Conservation (phyloP, 352 stramenopile genomes). For the Phytophthora fragariaefolia region DNA sequence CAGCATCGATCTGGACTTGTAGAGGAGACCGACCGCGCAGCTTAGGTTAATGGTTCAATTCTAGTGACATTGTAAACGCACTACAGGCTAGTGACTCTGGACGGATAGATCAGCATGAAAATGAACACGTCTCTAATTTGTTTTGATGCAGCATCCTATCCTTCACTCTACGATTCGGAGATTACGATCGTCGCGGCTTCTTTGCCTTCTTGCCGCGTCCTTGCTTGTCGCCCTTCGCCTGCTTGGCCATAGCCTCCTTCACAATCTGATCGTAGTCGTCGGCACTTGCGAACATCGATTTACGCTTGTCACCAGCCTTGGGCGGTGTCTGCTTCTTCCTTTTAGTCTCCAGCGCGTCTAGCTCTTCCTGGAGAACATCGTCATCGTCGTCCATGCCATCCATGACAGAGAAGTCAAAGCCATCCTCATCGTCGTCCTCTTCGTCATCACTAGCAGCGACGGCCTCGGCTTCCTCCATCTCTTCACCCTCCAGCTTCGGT, state of each 20-base stretch:
- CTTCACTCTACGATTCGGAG: conserved; percentile 19
- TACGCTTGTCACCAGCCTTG: conserved; percentile 58
- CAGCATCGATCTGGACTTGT: conserved; percentile 34
- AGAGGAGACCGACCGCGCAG: neutral
- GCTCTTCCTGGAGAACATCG: conserved; percentile 47
- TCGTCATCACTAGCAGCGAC: conserved; percentile 43
- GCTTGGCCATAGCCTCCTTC: conserved; percentile 65
- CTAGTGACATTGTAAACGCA: conserved; percentile 10
- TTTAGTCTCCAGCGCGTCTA: conserved; percentile 45
- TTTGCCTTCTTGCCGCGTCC: conserved; percentile 43
- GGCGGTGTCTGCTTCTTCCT: conserved; percentile 65
- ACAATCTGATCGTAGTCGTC: conserved; percentile 84
- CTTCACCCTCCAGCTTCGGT: conserved; percentile 55
- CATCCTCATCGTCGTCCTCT: conserved; percentile 46
- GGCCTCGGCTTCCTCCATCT: conserved; percentile 48
- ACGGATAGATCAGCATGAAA: conserved; percentile 6
- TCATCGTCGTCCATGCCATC: conserved; percentile 55
- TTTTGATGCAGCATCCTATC: conserved; percentile 26
- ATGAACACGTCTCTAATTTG: conserved; percentile 34
- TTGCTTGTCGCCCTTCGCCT: conserved; percentile 36
- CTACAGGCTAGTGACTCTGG: neutral
- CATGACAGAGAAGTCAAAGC: conserved; percentile 57
- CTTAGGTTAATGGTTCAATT: conserved; percentile 20
- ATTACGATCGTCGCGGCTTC: conserved; percentile 43
- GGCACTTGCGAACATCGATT: conserved; percentile 74